These are phyloP conservation scores for Fragaria nilgerrensis DNA, from an alignment of 306 rosid genomes.

Conservation along the genomic window DNA sequence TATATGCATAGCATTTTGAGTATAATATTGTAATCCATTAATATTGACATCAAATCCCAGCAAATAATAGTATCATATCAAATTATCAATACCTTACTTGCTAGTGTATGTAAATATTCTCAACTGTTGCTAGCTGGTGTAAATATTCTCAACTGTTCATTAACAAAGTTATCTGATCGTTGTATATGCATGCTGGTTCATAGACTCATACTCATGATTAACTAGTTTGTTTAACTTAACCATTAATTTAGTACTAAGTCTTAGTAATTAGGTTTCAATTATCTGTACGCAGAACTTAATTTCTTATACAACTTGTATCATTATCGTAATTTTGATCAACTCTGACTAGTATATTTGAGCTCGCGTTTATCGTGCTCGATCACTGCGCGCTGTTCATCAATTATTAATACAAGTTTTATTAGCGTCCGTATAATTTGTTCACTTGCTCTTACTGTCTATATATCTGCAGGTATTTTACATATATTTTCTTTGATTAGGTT, in stretches of 20 bases:
- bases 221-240: no score
- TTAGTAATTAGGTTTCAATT: no score
- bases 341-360: background rate
- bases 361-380: background rate
- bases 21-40: background rate
- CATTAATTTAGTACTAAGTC: no score
- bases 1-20: background rate
- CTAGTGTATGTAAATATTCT: background rate
- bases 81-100: background rate
- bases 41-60: background rate
- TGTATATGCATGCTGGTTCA: background rate
- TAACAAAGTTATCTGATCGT: background rate
- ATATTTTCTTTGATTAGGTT: background rate
- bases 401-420: background rate
- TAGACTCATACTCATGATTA: background rate
- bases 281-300: no score
- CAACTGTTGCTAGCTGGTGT: background rate
- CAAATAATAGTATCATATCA: background rate
- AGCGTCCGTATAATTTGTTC: background rate
- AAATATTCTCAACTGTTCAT: background rate
- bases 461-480: no score
- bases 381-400: background rate
- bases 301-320: no score
- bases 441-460: background rate
- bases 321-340: no score